Conservation (phyloP, 331 rosid species). For the Arachis monticola region DNA sequence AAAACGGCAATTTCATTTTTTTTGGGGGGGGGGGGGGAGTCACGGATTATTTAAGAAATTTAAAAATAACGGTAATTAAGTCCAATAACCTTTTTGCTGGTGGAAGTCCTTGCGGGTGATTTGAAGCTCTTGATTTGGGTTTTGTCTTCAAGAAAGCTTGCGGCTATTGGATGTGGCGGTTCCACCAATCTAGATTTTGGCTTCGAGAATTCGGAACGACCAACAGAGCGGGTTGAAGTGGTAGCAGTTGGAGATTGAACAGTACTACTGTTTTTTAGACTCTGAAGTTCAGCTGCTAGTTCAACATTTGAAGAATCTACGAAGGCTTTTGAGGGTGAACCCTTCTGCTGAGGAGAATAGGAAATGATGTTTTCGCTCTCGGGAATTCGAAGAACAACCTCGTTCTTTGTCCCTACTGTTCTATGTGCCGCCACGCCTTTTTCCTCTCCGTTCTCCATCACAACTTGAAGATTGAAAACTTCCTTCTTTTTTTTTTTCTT, state of each 20-base stretch:
- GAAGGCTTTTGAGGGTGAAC: constrained; percentile 39
- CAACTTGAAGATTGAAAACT: background rate
- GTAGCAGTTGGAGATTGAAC: constrained; percentile 36
- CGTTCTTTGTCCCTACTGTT: constrained; percentile 45
- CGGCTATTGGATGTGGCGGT: constrained; percentile 45
- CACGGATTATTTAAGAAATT: too few species aligned
- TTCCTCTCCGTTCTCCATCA: constrained; percentile 42
- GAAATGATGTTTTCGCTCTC: constrained; percentile 36
- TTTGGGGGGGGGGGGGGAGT: too few species aligned
- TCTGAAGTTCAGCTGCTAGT: constrained; percentile 40
- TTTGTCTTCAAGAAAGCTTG: constrained; percentile 40
- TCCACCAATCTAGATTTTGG: constrained; percentile 75
- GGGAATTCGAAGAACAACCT: constrained; percentile 62
- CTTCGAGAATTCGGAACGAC: constrained; percentile 57
- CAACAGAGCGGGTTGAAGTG: constrained; percentile 36
- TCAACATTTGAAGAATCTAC: constrained; percentile 37
- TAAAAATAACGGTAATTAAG: too few species aligned
- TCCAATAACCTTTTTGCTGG: constrained; percentile 27
- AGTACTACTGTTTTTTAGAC: constrained; percentile 20
- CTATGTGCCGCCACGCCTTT: constrained; percentile 45
- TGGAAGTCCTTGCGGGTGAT: constrained; percentile 37
- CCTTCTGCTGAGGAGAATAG: constrained; percentile 33
- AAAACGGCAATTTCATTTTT: too few species aligned
- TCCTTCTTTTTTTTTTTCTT: background rate
- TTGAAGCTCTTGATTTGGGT: constrained; percentile 18